These are phyloP conservation scores for Nepenthes mirabilis DNA, from an alignment of 148 eudicot species.

Conservation along the genomic window DNA sequence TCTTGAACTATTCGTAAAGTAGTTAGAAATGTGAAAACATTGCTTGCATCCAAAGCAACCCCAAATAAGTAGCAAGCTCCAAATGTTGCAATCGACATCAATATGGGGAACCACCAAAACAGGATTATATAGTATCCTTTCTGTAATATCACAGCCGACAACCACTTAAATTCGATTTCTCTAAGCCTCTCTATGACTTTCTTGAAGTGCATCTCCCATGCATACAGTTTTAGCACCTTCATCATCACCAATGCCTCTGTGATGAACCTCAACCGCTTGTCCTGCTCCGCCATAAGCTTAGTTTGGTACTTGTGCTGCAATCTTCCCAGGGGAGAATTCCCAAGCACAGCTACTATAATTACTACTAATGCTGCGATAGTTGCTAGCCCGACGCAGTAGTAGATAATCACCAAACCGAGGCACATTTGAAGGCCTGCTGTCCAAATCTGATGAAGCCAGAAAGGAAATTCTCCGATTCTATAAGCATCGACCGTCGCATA, in stretches of 20 bases:
- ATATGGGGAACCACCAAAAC: constrained; percentile 18
- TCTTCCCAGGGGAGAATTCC: constrained; percentile 41
- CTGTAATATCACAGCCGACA: constrained; percentile 5
- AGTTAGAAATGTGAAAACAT: constrained; percentile 25
- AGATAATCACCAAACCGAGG: constrained; percentile 20
- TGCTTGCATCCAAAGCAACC: constrained; percentile 13
- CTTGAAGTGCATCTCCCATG: constrained; percentile 32
- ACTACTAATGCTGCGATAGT: constrained; percentile 6
- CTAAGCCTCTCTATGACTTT: constrained; percentile 15
- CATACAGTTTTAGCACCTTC: constrained; percentile 38
- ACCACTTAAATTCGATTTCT: constrained; percentile 11
- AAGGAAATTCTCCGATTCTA: constrained; percentile 48
- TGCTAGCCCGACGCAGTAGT: constrained; percentile 7
- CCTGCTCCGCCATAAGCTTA: constrained; percentile 48
- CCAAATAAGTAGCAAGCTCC: constrained; percentile 21
- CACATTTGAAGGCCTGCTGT: constrained; percentile 34
- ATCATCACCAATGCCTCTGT: constrained; percentile 48
- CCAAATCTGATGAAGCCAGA: constrained; percentile 56
- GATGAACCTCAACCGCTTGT: constrained; percentile 28
- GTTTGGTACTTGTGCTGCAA: constrained; percentile 41
- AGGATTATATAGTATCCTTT: constrained; percentile 15
- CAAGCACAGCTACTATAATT: constrained; percentile 32
- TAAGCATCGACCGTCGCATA: constrained; percentile 45
- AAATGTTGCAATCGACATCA: constrained; percentile 22
- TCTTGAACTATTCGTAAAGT: constrained; percentile 27